Percentiles rank a stretch among this genome's conserved stretches.
Conservation (phyloP, 2,329 filamentous ascomycete genomes). For the Trichoderma cornu-damae region DNA sequence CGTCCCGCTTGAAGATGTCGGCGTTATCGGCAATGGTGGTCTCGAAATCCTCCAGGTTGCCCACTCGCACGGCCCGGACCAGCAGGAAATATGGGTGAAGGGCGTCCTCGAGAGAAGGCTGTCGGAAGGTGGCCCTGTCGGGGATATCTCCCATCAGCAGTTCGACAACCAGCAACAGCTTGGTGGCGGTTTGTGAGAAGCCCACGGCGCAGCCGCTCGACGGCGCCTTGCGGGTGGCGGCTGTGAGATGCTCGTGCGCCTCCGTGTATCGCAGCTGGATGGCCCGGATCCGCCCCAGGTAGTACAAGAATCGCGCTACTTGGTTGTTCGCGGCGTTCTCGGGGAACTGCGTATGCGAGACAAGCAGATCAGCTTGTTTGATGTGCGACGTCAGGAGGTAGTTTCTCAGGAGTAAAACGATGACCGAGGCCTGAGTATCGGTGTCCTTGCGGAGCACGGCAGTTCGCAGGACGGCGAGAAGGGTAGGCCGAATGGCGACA, state of each 20-base stretch:
- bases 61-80: conserved; percentile 92
- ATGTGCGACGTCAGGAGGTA: conserved; percentile 96
- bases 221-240: conserved; percentile 91
- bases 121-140: conserved; percentile 88
- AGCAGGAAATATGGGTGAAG: conserved; percentile 91
- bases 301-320: conserved; percentile 95
- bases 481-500: conserved; percentile 76
- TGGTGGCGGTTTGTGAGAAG: conserved; percentile 93
- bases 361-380: conserved; percentile 88
- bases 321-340: conserved; percentile 95
- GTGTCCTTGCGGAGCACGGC: conserved; percentile 95
- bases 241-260: conserved; percentile 88
- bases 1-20: conserved; percentile 83
- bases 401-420: conserved; percentile 88
- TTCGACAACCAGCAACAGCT: conserved; percentile 94
- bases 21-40: conserved; percentile 76
- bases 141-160: conserved; percentile 98
- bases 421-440: conserved; percentile 95
- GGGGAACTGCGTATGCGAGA: conserved; percentile 94
- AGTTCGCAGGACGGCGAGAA: conserved; percentile 84
- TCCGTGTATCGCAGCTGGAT: conserved; percentile 97
- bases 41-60: conserved; percentile 89
- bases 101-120: conserved; percentile 77
- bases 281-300: conserved; percentile 90
- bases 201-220: conserved; percentile 83